Conservation (phyloP, 495 filamentous ascomycete species). For the Viridothelium virens region DNA sequence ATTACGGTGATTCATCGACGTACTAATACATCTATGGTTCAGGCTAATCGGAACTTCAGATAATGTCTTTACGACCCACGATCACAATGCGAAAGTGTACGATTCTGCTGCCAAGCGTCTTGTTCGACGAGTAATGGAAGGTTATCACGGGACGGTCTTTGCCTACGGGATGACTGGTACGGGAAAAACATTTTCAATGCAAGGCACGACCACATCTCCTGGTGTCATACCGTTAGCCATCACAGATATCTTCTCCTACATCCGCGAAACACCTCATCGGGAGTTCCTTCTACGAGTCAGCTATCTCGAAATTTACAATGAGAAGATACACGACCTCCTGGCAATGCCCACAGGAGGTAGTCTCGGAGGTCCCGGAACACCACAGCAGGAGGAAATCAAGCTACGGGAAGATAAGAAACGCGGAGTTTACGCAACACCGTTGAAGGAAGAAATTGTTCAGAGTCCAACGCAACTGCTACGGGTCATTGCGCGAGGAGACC, state of each 20-base stretch:
- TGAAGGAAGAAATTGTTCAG: conserved; percentile 98
- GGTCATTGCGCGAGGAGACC: conserved; percentile 90
- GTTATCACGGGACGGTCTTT: conserved; percentile 96
- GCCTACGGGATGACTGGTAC: conserved; percentile 99
- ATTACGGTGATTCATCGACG: conserved; percentile 59
- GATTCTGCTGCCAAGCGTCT: conserved; percentile 88
- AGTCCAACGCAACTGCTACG: conserved; percentile 90
- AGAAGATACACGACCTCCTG: conserved; percentile 90
- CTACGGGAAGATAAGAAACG: conserved; percentile 90
- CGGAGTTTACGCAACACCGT: conserved; percentile 88
- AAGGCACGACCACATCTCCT: conserved; percentile 92
- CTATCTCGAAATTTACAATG: conserved; percentile 98
- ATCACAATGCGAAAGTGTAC: conserved; percentile 90
- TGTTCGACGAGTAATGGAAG: conserved; percentile 96
- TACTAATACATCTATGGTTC: not conserved
- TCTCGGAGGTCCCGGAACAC: conserved; percentile 36
- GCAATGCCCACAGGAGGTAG: conserved; percentile 52
- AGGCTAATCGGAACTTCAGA: conserved; percentile 45
- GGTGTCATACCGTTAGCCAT: conserved; percentile 96
- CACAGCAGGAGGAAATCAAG: conserved; percentile 82
- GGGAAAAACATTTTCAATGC: conserved; percentile 98
- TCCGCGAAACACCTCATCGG: conserved; percentile 87
- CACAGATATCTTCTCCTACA: conserved; percentile 98
- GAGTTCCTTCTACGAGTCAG: conserved; percentile 95
- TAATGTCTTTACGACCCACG: conserved; percentile 88